Conservation (phyloP, 768 basidiomycete genomes). For the Pleurotus tuber-regium region DNA sequence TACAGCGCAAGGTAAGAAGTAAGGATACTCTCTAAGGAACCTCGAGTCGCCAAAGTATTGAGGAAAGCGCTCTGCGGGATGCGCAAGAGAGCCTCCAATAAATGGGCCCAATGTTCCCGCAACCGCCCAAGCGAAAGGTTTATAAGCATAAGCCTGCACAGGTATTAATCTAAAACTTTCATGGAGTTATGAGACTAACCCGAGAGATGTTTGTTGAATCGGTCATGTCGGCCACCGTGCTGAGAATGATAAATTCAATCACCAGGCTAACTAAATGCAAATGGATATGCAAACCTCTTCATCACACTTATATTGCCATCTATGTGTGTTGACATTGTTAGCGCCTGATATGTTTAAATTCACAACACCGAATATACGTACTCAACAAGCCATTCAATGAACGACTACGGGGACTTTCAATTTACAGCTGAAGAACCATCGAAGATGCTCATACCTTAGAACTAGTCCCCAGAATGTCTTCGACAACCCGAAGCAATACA, state of each 20-base stretch:
- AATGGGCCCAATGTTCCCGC: slow-evolving; percentile 32
- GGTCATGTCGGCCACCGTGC: slow-evolving; percentile 55
- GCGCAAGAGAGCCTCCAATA: slow-evolving; percentile 50
- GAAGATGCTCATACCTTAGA: slow-evolving; percentile 24
- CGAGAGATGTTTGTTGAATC: slow-evolving; percentile 50
- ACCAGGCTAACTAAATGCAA: neutral
- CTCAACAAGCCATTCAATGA: slow-evolving; percentile 56
- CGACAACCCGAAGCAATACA: slow-evolving; percentile 49
- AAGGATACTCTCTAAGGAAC: slow-evolving; percentile 51
- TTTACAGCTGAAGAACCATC: neutral
- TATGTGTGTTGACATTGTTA: no score
- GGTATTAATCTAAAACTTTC: neutral
- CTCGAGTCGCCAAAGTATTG: slow-evolving; percentile 34
- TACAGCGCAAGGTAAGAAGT: slow-evolving; percentile 54
- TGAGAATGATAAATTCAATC: slow-evolving; percentile 19
- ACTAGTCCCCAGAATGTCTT: slow-evolving; percentile 53
- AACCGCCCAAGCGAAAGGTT: slow-evolving; percentile 31
- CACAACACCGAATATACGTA: slow-evolving; percentile 16
- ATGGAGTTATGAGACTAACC: neutral
- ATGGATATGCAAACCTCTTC: slow-evolving; percentile 29
- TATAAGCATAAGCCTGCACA: slow-evolving; percentile 34
- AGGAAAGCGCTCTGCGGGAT: slow-evolving; percentile 50
- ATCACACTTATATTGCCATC: slow-evolving; percentile 39
- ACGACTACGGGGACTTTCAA: slow-evolving; percentile 26
- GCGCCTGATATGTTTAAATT: no score